Percentiles rank a stretch among this genome's conserved stretches.
Evolutionary conservation across 306 rosid genomes (phyloP).

Genomic region (Fragaria vesca): DNA sequence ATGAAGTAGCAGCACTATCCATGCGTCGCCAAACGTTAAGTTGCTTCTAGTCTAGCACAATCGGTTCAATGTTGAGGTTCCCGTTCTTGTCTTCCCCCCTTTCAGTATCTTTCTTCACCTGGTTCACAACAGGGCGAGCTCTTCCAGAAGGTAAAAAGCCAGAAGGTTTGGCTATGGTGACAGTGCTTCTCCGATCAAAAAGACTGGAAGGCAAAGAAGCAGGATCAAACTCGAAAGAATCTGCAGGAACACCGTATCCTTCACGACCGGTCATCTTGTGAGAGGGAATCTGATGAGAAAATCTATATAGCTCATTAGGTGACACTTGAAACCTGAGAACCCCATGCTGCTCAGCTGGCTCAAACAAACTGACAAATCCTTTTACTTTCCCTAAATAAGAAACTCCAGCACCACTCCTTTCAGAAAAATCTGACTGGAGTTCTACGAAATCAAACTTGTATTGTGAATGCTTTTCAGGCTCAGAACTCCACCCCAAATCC

Average conservation of each 20-base stretch:
- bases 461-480: conserved; percentile 47
- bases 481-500: conserved; percentile 71
- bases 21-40: not conserved
- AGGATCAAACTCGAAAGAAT: conserved; percentile 87
- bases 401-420: conserved; percentile 51
- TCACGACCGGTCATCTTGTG: conserved; percentile 67
- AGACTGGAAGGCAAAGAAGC: conserved; percentile 57
- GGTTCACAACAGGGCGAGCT: conserved; percentile 19
- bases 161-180: conserved; percentile 16
- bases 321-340: conserved; percentile 38
- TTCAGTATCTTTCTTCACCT: conserved; percentile 20
- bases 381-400: conserved; percentile 60
- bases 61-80: not conserved
- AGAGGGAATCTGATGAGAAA: conserved; percentile 84
- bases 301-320: conserved; percentile 56
- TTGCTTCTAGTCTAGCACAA: not conserved
- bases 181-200: conserved; percentile 30
- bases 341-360: conserved; percentile 38
- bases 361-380: conserved; percentile 82
- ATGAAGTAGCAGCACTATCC: conserved; percentile 26
- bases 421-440: conserved; percentile 58
- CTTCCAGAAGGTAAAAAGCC: conserved; percentile 22
- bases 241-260: conserved; percentile 67
- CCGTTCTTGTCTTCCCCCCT: conserved; percentile 25
- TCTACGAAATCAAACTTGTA: conserved; percentile 62